Base-by-base conservation (phyloP, 495 filamentous ascomycete species). In the Thermochaetoides thermophila region DNA sequence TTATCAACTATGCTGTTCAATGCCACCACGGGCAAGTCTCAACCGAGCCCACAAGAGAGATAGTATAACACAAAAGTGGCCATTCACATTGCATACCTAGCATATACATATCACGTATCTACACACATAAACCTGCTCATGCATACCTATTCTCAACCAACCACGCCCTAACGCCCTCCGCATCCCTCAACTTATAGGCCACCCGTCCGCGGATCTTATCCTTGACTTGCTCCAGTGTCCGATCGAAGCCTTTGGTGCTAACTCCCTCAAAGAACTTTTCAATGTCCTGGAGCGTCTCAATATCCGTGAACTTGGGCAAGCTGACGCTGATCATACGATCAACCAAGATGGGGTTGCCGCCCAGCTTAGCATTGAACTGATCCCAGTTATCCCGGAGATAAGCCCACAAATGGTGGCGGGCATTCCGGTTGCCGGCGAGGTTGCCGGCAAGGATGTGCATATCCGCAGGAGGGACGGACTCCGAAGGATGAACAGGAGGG, bases 371-470 rank as follows among this genome's bases (percentile, higher is more conserved):
- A 22, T 70, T 63, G 12, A 93, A 64, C 25, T 59, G 56, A 7
- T 62, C 59, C 81, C 86, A 97, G 57, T 92, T 71, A 5, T 71
- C 63, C 45, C 81, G 79, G 38, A 92, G 67, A 53, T 80, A 93
- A 26, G 77, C 61, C 89, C 89, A 97, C 24, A 89, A 64, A 4
- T 74, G 59, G 31, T 67, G 58, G 11, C 86, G 75, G 3, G 69
- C 72, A 28, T 69, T 68, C 13, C 73, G 56, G 51, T 95, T 94
- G 22, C 60, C 63, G 2, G 80, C 71, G 29, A 97, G 58, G 7
- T 74, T 65, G 30, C 73, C 66, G 8, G 76, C 76, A 22, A 81
- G 82, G 21, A 72, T 78, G 56, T 94, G 86, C 50, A 84, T 69
- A 53, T 97, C 89, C 53, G 85, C 89, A 9, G 53, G 43, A 0